These are phyloP conservation scores for Ceratocystis papillata DNA, from an alignment of 2,329 filamentous ascomycete genomes.

Conservation along the genomic window DNA sequence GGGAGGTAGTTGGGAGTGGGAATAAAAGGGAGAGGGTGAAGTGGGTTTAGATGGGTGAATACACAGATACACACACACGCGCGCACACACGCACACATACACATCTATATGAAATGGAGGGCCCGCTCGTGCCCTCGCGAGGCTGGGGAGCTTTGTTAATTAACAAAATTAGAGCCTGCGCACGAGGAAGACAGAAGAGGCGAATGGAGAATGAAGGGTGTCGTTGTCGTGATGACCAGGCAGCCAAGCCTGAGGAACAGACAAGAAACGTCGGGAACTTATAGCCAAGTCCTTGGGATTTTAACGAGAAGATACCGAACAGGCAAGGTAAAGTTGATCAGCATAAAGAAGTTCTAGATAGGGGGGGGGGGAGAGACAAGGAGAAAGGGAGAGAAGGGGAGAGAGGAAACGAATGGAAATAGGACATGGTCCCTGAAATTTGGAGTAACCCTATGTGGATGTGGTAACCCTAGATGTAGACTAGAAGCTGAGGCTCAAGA, in stretches of 20 bases:
- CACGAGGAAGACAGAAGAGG: no score
- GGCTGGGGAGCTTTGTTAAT: background rate
- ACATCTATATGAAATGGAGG: no score
- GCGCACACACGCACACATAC: background rate
- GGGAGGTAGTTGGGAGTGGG: background rate
- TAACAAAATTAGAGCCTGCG: background rate
- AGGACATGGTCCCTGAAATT: no score
- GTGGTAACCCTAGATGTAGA: no score
- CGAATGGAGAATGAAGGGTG: no score
- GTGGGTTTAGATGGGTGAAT: background rate
- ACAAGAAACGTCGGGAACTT: background rate
- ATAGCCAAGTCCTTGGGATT: conserved; percentile 6
- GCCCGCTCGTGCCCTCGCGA: no score
- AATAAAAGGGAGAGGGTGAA: background rate
- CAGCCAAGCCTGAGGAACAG: background rate
- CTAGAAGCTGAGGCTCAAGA: no score
- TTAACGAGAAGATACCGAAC: background rate
- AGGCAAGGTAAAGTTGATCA: background rate
- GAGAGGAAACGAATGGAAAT: background rate
- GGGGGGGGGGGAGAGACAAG: background rate
- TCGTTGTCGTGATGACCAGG: no score
- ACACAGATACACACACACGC: no score
- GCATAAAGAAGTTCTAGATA: background rate
- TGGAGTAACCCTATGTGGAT: no score
- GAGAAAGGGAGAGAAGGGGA: background rate